Evolutionary conservation across 2,329 filamentous ascomycete species (phyloP), one percentile per base, ranked within the genome.

Genomic region (Xylaria sp.): DNA sequence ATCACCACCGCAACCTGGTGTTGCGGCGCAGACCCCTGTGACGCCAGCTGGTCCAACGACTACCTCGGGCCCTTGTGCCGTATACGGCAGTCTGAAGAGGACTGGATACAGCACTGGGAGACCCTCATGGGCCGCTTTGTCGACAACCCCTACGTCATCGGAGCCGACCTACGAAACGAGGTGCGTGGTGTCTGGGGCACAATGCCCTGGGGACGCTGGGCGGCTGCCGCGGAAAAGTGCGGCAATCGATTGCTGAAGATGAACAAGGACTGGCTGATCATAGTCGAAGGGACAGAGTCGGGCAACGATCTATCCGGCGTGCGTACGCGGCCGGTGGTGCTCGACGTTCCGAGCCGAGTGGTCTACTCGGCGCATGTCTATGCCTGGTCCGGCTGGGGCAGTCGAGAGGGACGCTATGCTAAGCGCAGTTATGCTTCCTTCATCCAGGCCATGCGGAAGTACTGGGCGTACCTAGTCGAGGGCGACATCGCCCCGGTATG

Each of bases 311-410:
- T 91, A 38, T 83, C 83, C 1, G 88, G 87, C 4, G 89, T 84
- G 3, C 79, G 80, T 3, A 75, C 78, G 17, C 84, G 89, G 15
- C 89, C 89, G 1, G 81, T 92, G n/a, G 77, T 79, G 56, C 84
- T 92, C 54, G 84, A 87, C 66, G 77, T 88, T 6, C 79, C 83
- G 6, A 77, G 87, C 73, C 82, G 84, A 28, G 82, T 92, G 31
- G 89, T 92, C 38, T 92, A 92, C 80, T 90, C 88, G 67, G 85
- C 88, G 2, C 90, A 92, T 77, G 89, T 91, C 26, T 92, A 92
- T 77, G 82, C 84, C 38, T 92, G 90, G 90, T 91, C 88, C 17
- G 90, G 90, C 64, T 92, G 90, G 90, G 89, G 89, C 44, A 87
- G 85, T 72, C 76, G 83, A 69, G 85, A 83, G 36, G 88, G 88